phyloP scores from a whole-genome alignment of 768 basidiomycete genomes.

The Sarcodon aspratus region DNA sequence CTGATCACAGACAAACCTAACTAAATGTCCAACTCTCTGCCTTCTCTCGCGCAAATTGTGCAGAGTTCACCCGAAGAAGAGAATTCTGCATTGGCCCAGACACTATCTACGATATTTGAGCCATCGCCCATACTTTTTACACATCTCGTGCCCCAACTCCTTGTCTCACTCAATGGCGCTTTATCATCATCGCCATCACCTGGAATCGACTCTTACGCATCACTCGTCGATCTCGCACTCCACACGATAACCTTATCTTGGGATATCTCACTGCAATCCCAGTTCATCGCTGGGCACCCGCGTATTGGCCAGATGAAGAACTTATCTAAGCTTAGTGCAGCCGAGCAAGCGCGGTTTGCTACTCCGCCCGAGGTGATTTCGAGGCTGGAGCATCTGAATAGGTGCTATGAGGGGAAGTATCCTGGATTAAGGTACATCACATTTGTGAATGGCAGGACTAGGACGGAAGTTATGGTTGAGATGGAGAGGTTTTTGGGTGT shows the following conservation, averaged over 20 bases:
- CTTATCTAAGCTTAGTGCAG: constrained; percentile 63
- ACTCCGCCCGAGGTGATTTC: constrained; percentile 68
- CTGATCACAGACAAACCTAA: too few species aligned
- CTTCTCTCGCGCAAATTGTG: constrained; percentile 7
- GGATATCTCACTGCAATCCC: constrained; percentile 36
- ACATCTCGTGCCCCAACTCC: constrained; percentile 23
- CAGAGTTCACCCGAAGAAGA: constrained; percentile 7
- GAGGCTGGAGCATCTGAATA: constrained; percentile 66
- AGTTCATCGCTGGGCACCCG: constrained; percentile 78
- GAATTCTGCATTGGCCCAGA: constrained; percentile 16
- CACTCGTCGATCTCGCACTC: constrained; percentile 40
- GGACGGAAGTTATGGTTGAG: constrained; percentile 62
- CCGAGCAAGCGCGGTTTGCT: constrained; percentile 56
- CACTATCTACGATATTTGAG: constrained; percentile 48
- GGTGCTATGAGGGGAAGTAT: constrained; percentile 61
- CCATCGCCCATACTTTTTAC: constrained; percentile 44
- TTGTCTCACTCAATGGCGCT: not conserved
- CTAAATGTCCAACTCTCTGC: constrained; percentile 1
- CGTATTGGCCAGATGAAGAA: constrained; percentile 78
- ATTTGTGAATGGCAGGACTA: constrained; percentile 78
- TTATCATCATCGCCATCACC: not conserved
- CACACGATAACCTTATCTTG: constrained; percentile 40
- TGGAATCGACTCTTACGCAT: constrained; percentile 29
- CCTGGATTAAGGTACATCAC: constrained; percentile 81
- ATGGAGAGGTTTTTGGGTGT: constrained; percentile 60